Evolutionary conservation across 768 basidiomycete species (phyloP).

Genomic region (Melanogaster broomeanus): DNA sequence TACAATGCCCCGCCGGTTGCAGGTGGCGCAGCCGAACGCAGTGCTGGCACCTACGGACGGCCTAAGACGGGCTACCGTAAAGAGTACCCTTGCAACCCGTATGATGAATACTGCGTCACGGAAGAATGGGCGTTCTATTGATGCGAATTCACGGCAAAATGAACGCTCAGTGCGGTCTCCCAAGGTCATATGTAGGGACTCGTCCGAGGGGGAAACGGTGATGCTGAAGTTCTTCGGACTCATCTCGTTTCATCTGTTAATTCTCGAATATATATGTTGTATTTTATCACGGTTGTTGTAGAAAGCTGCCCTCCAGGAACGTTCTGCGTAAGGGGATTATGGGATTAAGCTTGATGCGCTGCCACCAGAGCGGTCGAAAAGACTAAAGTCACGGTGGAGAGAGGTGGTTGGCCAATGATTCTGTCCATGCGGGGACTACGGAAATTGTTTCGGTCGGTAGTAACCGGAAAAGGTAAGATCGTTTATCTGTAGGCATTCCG

Average conservation of each 20-base stretch:
- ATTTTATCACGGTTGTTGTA: constrained; percentile 14
- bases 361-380: too few relatives aligned
- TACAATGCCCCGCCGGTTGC: constrained; percentile 19
- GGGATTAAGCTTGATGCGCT: too few relatives aligned
- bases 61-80: constrained; percentile 33
- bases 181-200: neutral
- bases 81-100: constrained; percentile 57
- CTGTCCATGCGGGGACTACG: too few relatives aligned
- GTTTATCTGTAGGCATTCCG: too few relatives aligned
- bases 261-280: constrained; percentile 26
- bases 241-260: constrained; percentile 10
- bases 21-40: constrained; percentile 19
- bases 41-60: constrained; percentile 30
- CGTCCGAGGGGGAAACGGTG: neutral
- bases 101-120: constrained; percentile 67
- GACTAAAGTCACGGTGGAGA: too few relatives aligned
- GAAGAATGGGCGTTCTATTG: constrained; percentile 65
- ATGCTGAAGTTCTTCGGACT: neutral
- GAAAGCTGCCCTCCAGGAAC: constrained; percentile 12
- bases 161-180: neutral
- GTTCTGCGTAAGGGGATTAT: too few relatives aligned
- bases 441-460: constrained; percentile 4
- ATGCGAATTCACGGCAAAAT: constrained; percentile 8
- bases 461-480: too few relatives aligned
- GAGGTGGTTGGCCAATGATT: too few relatives aligned